A percentile compares a stretch with the other conserved stretches of the same genome.
phyloP scores from a whole-genome alignment of 441 rosid species.

The Erodium moschatum region DNA sequence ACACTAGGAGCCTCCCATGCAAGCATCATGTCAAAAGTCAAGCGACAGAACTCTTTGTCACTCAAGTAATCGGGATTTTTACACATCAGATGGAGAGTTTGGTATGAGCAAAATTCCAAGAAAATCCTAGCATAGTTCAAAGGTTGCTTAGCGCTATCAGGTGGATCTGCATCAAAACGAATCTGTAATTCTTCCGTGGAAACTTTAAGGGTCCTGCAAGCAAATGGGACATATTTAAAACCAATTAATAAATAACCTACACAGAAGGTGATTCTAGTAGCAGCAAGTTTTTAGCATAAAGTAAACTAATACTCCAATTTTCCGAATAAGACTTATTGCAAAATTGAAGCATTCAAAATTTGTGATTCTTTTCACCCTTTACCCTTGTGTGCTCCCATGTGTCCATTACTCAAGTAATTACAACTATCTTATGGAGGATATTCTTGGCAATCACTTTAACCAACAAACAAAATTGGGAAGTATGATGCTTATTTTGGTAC shows the following conservation, averaged over 20 bases:
- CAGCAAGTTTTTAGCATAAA: background rate
- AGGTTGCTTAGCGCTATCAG: slow-evolving; percentile 60
- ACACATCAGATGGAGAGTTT: slow-evolving; percentile 39
- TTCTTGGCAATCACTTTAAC: background rate
- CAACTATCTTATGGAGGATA: background rate
- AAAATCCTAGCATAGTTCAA: slow-evolving; percentile 60
- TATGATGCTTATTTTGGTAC: background rate
- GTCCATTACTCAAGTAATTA: background rate
- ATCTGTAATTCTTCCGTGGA: slow-evolving; percentile 59
- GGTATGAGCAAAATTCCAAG: slow-evolving; percentile 72
- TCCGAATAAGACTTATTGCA: too few relatives aligned
- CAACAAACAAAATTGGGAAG: background rate
- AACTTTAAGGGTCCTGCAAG: slow-evolving; percentile 50
- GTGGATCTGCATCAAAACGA: slow-evolving; percentile 58
- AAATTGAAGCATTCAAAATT: background rate
- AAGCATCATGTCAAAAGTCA: slow-evolving; percentile 88
- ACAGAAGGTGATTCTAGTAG: background rate
- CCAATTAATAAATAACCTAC: background rate
- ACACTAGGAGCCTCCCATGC: slow-evolving; percentile 80
- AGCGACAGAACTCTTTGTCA: slow-evolving; percentile 61
- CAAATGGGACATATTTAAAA: background rate
- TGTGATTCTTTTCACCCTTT: background rate
- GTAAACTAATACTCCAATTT: background rate
- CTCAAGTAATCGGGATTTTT: slow-evolving; percentile 47
- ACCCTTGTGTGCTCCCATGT: background rate